phyloP scores from a whole-genome alignment of 164 flowering plant species.

The Piper betle region DNA sequence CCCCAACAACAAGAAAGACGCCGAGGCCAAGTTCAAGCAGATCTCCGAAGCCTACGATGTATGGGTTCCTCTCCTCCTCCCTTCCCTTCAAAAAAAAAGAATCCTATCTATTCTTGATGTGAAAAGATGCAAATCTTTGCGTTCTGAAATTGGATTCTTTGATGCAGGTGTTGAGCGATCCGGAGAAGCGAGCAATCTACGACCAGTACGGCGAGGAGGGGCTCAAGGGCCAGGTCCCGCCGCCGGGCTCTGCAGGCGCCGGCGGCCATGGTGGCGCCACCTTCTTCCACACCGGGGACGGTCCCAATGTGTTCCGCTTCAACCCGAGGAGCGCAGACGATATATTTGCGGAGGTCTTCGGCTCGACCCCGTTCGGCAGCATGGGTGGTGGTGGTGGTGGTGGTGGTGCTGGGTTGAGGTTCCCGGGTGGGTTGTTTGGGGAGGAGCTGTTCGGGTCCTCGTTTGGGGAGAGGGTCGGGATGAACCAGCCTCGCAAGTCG shows the following conservation, averaged over 20 bases:
- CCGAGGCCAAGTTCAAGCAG: conserved; percentile 63
- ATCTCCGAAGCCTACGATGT: conserved; percentile 74
- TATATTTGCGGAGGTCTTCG: conserved; percentile 81
- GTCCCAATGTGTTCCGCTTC: conserved; percentile 43
- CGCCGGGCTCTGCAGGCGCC: conserved; percentile 31
- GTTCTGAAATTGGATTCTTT: too few species aligned
- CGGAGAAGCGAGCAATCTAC: conserved; percentile 67
- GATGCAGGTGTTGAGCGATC: conserved; percentile 67
- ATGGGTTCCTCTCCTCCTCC: not conserved
- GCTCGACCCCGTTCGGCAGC: conserved; percentile 62
- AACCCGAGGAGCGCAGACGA: conserved; percentile 77
- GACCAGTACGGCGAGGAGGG: conserved; percentile 96
- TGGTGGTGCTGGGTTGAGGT: conserved; percentile 43
- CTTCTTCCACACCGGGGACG: conserved; percentile 11
- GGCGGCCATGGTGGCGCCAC: conserved; percentile 1
- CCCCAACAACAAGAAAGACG: conserved; percentile 50
- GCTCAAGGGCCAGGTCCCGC: conserved; percentile 61
- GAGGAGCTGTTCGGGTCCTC: conserved; percentile 48
- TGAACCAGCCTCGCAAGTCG: conserved; percentile 33
- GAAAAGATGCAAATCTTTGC: too few species aligned
- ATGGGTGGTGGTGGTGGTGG: conserved; percentile 25
- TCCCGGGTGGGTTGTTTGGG: conserved; percentile 26
- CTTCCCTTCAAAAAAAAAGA: not conserved
- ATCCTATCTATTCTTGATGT: too few species aligned
- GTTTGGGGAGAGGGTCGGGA: conserved; percentile 34